These are phyloP conservation scores for Boletus semigastroideus DNA, from an alignment of 1,284 basidiomycete species.

Conservation along the genomic window DNA sequence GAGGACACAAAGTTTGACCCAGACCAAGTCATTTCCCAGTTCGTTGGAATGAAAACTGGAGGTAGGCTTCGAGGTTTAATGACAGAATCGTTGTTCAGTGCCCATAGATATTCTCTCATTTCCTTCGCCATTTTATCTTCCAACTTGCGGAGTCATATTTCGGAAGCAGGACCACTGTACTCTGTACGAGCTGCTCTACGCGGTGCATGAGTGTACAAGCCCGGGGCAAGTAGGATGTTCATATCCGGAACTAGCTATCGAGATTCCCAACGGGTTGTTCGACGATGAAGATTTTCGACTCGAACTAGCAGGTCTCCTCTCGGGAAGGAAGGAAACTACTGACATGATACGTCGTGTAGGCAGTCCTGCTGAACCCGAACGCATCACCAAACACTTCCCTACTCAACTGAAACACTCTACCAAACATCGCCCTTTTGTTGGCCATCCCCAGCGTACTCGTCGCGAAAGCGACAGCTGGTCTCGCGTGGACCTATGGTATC, in stretches of 20 bases:
- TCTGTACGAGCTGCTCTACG: too few relatives aligned
- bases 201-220: not conserved
- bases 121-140: not conserved
- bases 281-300: not conserved
- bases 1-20: not conserved
- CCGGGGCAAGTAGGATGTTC: not conserved
- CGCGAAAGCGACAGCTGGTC: not conserved
- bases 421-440: too few relatives aligned
- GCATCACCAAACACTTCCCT: not conserved
- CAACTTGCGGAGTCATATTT: not conserved
- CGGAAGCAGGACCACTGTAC: not conserved
- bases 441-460: too few relatives aligned
- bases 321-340: too few relatives aligned
- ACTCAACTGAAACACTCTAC: too few relatives aligned
- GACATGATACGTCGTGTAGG: not conserved
- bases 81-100: not conserved
- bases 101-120: not conserved
- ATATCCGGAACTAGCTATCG: not conserved
- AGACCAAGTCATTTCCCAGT: not conserved
- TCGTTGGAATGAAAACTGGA: not conserved
- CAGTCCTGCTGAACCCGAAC: not conserved
- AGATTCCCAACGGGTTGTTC: not conserved
- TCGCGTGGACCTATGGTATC: not conserved
- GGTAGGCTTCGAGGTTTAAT: not conserved
- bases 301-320: not conserved